Conservation (phyloP, 495 filamentous ascomycete genomes). For the Chaetomium fimeti region DNA sequence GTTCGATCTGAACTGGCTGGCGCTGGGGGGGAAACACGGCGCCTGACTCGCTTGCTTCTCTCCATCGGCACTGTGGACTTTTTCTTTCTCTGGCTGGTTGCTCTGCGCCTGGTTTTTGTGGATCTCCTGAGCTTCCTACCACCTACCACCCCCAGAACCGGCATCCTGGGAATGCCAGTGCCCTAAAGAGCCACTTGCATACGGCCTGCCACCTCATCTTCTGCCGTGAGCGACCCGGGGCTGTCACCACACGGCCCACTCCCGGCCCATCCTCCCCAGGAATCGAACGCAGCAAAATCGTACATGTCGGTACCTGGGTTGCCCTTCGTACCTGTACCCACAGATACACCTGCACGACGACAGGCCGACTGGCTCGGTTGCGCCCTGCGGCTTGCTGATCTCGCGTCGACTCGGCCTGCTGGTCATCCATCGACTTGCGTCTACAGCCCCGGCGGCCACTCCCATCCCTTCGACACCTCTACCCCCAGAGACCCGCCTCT, state of each 20-base stretch:
- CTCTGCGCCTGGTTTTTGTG: conserved; percentile 18
- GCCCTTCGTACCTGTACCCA: conserved; percentile 38
- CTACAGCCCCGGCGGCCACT: conserved; percentile 24
- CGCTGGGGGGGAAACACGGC: not conserved
- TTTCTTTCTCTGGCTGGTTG: not conserved
- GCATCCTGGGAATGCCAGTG: conserved; percentile 26
- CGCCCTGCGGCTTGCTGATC: conserved; percentile 37
- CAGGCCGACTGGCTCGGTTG: conserved; percentile 25
- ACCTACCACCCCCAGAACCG: conserved; percentile 16
- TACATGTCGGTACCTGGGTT: conserved; percentile 38
- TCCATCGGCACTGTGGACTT: not conserved
- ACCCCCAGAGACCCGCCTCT: conserved; percentile 19
- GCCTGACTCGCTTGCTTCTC: not conserved
- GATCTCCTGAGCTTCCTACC: conserved; percentile 7
- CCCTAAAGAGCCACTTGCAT: conserved; percentile 40
- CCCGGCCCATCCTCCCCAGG: conserved; percentile 34
- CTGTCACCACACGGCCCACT: conserved; percentile 37
- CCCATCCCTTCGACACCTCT: conserved; percentile 24
- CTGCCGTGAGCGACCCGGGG: conserved; percentile 35
- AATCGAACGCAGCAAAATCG: conserved; percentile 28
- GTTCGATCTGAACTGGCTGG: not conserved
- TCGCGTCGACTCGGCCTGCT: conserved; percentile 26
- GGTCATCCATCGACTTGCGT: conserved; percentile 35
- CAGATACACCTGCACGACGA: conserved; percentile 25
- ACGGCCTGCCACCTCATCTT: conserved; percentile 39